Conservation (phyloP, 2,329 filamentous ascomycete species). For the Mycogone perniciosa region DNA sequence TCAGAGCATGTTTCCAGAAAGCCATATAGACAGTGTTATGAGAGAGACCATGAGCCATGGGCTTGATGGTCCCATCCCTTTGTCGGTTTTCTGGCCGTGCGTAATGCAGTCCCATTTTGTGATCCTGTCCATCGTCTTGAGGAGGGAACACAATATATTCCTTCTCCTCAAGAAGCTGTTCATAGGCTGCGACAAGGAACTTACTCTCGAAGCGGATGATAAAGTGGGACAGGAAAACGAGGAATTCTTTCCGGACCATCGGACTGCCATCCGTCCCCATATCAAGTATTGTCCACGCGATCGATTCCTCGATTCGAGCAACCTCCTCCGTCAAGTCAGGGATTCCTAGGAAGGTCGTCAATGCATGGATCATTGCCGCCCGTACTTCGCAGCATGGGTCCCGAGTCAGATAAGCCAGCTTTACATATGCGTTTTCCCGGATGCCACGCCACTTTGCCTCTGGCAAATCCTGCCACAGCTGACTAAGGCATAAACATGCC, state of each 20-base stretch:
- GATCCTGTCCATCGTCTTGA: conserved; percentile 48
- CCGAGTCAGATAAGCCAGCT: conserved; percentile 71
- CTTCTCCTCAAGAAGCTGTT: conserved; percentile 80
- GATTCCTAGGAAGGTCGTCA: conserved; percentile 91
- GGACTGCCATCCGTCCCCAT: conserved; percentile 93
- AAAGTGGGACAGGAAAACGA: conserved; percentile 91
- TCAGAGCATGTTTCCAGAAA: conserved; percentile 88
- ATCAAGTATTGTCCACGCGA: conserved; percentile 81
- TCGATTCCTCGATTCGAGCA: conserved; percentile 80
- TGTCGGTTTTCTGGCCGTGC: conserved; percentile 50
- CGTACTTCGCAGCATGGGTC: conserved; percentile 90
- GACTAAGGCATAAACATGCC: conserved; percentile 91
- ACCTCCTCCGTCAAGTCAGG: conserved; percentile 88
- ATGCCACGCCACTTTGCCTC: conserved; percentile 98
- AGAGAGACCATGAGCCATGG: conserved; percentile 55
- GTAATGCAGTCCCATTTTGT: conserved; percentile 59
- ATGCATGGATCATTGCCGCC: conserved; percentile 84
- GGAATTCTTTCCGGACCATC: conserved; percentile 85
- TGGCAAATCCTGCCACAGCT: conserved; percentile 84
- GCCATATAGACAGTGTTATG: conserved; percentile 88
- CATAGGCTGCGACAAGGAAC: conserved; percentile 85
- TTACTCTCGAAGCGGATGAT: conserved; percentile 86
- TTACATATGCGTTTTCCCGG: conserved; percentile 73
- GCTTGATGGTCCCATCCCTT: conserved; percentile 51
- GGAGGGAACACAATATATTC: conserved; percentile 56